Base-by-base conservation (phyloP, 768 basidiomycete genomes). In the Panaeolus papilionaceus region DNA sequence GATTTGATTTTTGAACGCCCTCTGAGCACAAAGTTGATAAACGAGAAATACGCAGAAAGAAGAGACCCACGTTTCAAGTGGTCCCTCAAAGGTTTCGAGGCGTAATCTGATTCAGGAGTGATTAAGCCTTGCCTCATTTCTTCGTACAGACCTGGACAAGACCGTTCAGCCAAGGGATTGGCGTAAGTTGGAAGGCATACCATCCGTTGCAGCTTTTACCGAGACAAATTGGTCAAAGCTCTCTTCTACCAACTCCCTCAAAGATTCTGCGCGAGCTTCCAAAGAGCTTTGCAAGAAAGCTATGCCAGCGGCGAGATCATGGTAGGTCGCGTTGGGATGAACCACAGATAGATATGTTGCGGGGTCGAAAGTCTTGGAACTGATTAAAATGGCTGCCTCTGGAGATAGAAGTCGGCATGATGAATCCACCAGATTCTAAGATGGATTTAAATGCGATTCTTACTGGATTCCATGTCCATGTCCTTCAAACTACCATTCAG, bases 211-310 rank as follows among this genome's bases (percentile, higher is more conserved):
- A 10, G 93, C 92, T 74, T 99, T 99, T 64, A 99, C 97, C 1
- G 93, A 92, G 9, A 99, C 96, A 73, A 99, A 99, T 9, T 95
- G 86, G 78, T 98, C 96, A 78, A 99, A 98, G 76, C 98, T 95
- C 71, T 98, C 95, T 75, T 98, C 96, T 18, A 99, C 98, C 37
- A 99, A 85, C 14, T 94, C 87, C 45, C 95, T 85, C 64, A 99
- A 90, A n/a, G 96, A 96, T 70, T 95, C 93, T 2, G 95, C 94
- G 45, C 96, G 89, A 2, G 91, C 86, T 71, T 98, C 96, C 64
- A 98, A 89, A 7, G 93, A 89, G 4, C 85, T 79, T 71, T 88
- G 85, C 5, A 98, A 82, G 68, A 91, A 87, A 0, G 84, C 74
- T 26, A 94, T 90, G 1, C 96, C 97, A 5, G 84, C 78, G 1